Evolutionary conservation across 768 basidiomycete genomes (phyloP).

Genomic region (Hemileccinum rubropunctum): DNA sequence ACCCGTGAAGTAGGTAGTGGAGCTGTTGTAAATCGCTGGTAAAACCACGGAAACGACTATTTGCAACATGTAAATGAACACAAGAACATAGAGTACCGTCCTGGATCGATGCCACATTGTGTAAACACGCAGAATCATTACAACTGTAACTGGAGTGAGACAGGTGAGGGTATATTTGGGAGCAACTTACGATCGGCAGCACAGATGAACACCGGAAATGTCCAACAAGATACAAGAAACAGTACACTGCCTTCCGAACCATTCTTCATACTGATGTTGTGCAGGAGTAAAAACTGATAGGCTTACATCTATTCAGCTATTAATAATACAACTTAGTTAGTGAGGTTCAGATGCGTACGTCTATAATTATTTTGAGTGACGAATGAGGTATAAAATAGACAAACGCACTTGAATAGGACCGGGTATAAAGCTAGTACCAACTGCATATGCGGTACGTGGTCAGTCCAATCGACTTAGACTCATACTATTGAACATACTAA

Average conservation of each 20-base stretch:
- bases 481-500: neutral
- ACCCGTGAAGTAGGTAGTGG: conserved; percentile 3
- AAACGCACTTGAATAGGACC: neutral
- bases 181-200: conserved; percentile 10
- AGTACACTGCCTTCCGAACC: conserved; percentile 5
- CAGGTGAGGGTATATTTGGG: neutral
- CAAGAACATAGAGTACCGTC: neutral
- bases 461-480: neutral
- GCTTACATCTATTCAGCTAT: conserved; percentile 9
- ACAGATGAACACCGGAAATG: conserved; percentile 4
- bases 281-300: neutral
- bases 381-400: neutral
- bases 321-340: neutral
- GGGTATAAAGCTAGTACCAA: neutral
- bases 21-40: neutral
- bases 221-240: conserved; percentile 3
- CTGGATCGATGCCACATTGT: conserved; percentile 15
- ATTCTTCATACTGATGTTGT: neutral
- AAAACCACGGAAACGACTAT: conserved; percentile 1
- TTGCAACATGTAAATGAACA: neutral
- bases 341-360: neutral
- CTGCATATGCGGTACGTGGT: neutral
- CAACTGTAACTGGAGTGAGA: conserved; percentile 4
- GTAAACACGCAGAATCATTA: conserved; percentile 20
- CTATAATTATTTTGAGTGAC: neutral